phyloP scores from a whole-genome alignment of 257 asterid species.

The Sherardia arvensis region DNA sequence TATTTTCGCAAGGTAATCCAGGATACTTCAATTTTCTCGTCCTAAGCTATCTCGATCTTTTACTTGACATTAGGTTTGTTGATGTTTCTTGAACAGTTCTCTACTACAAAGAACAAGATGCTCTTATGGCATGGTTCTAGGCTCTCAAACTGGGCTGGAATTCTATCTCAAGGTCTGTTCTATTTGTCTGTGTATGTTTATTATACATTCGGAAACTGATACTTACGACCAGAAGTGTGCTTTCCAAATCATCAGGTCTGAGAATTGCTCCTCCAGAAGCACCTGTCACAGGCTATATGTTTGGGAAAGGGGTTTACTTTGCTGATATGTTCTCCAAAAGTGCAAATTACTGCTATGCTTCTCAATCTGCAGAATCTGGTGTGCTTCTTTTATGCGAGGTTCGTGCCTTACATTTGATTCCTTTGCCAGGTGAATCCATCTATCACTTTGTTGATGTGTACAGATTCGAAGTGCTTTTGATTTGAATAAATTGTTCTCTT shows the following conservation, averaged over 20 bases:
- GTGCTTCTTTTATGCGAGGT: conserved; percentile 92
- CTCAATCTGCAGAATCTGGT: conserved; percentile 33
- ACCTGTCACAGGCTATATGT: conserved; percentile 90
- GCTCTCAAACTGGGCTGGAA: conserved; percentile 92
- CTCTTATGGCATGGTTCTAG: conserved; percentile 98
- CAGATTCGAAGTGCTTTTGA: neutral
- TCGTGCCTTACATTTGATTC: neutral
- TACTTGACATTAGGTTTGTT: conserved; percentile 6
- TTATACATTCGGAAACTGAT: neutral
- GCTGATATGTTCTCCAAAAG: conserved; percentile 99
- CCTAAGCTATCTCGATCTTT: neutral
- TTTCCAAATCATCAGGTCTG: conserved; percentile 45
- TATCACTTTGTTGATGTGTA: neutral
- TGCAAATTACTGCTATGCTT: conserved; percentile 75
- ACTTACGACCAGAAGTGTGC: conserved; percentile 10
- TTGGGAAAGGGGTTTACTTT: conserved; percentile 96
- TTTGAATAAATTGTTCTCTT: neutral
- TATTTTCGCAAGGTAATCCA: conserved; percentile 50
- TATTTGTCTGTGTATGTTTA: neutral
- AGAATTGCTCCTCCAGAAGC: conserved; percentile 99
- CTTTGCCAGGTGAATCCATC: neutral
- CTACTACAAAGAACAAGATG: conserved; percentile 60
- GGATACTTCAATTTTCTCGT: neutral
- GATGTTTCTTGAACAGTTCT: conserved; percentile 39
- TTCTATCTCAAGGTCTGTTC: conserved; percentile 72